phyloP scores from a whole-genome alignment of 2,329 filamentous ascomycete genomes.

The Emmonsiellopsis sp. region DNA sequence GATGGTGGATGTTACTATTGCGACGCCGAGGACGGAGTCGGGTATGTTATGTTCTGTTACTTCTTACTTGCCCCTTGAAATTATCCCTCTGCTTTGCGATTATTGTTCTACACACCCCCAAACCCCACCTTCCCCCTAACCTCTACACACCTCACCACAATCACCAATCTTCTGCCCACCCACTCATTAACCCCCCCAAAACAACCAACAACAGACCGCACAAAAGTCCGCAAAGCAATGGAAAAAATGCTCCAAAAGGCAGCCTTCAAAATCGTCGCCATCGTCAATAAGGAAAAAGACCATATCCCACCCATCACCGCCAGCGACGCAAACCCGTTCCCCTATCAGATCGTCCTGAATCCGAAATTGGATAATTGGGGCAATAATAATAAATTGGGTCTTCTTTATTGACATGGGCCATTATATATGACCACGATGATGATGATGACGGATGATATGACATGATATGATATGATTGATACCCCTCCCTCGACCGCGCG shows the following conservation, averaged over 20 bases:
- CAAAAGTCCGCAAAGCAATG: slow-evolving; percentile 84
- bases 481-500: too few relatives aligned
- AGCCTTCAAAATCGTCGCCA: slow-evolving; percentile 79
- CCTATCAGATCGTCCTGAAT: slow-evolving; percentile 85
- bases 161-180: too few relatives aligned
- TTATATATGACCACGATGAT: too few relatives aligned
- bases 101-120: neutral
- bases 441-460: too few relatives aligned
- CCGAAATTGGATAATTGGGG: slow-evolving; percentile 74
- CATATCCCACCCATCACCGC: slow-evolving; percentile 97
- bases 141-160: too few relatives aligned
- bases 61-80: slow-evolving; percentile 2
- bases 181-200: too few relatives aligned
- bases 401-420: slow-evolving; percentile 44
- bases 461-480: too few relatives aligned
- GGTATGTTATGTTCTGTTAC: slow-evolving; percentile 47
- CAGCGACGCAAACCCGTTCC: slow-evolving; percentile 84
- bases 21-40: slow-evolving; percentile 77
- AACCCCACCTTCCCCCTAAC: too few relatives aligned
- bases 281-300: slow-evolving; percentile 81
- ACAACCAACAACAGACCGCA: slow-evolving; percentile 54
- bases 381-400: slow-evolving; percentile 64
- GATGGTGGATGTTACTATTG: slow-evolving; percentile 88
- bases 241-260: slow-evolving; percentile 80
- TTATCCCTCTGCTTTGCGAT: too few relatives aligned